Percentiles rank a stretch among this genome's conserved stretches.
Evolutionary conservation across 2,329 filamentous ascomycete species (phyloP).

Genomic region (Ophiocordyceps camponoti-rufipedis): DNA sequence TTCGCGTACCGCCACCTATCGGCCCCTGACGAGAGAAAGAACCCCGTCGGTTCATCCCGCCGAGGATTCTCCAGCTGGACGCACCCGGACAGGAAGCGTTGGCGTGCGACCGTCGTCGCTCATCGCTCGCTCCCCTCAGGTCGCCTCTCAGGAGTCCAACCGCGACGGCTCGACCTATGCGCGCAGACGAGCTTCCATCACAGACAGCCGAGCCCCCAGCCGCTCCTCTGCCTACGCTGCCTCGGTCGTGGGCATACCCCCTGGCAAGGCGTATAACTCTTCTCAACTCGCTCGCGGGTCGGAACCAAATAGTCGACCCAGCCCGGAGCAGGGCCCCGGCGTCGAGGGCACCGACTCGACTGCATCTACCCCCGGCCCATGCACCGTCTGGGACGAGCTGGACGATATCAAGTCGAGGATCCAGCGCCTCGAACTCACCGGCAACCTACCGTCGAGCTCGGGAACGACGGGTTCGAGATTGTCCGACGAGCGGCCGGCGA

Average conservation of each 20-base stretch:
- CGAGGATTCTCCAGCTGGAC: slow-evolving; percentile 16
- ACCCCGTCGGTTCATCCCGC: slow-evolving; percentile 18
- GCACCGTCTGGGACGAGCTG: slow-evolving; percentile 93
- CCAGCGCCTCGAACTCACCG: slow-evolving; percentile 72
- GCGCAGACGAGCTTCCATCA: slow-evolving; percentile 24
- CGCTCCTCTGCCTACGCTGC: slow-evolving; percentile 26
- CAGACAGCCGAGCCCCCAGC: slow-evolving; percentile 24
- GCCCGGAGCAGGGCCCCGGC: slow-evolving; percentile 17
- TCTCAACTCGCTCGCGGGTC: slow-evolving; percentile 35
- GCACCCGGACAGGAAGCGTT: slow-evolving; percentile 11
- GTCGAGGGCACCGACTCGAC: slow-evolving; percentile 68
- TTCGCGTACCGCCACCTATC: slow-evolving; percentile 25
- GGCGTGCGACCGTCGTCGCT: slow-evolving; percentile 23
- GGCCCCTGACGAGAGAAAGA: slow-evolving; percentile 23
- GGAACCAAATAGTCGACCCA: slow-evolving; percentile 13
- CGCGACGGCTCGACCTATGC: slow-evolving; percentile 12
- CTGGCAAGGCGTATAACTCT: slow-evolving; percentile 30
- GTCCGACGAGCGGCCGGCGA: slow-evolving; percentile 68
- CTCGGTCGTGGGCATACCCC: slow-evolving; percentile 6
- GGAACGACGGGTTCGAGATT: slow-evolving; percentile 59
- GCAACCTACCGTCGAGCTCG: slow-evolving; percentile 69
- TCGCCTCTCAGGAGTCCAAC: slow-evolving; percentile 25
- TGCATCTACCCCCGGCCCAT: slow-evolving; percentile 71
- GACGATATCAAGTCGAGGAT: slow-evolving; percentile 92
- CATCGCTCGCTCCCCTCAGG: slow-evolving; percentile 24